These are phyloP conservation scores for Chamaenerion angustifolium DNA, from an alignment of 345 rosid species.

Conservation along the genomic window DNA sequence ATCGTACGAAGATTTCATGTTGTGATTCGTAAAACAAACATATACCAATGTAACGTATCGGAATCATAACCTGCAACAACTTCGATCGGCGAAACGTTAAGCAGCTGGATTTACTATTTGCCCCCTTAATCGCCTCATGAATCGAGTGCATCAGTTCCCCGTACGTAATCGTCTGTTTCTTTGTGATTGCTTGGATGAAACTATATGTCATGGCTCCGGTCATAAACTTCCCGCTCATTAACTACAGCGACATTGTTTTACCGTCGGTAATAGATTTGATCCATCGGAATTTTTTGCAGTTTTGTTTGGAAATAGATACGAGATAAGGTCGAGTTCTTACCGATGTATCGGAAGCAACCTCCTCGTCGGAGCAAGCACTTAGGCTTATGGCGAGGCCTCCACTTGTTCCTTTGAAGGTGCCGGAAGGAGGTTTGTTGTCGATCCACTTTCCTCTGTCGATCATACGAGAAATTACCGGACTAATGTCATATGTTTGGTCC, in stretches of 20 bases:
- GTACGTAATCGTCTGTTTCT: conserved; percentile 15
- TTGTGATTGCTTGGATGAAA: conserved; percentile 12
- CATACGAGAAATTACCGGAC: not conserved
- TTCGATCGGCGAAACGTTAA: conserved; percentile 9
- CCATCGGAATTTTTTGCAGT: not conserved
- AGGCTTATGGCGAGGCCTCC: conserved; percentile 42
- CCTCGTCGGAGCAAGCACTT: conserved; percentile 37
- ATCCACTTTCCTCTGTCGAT: conserved; percentile 20
- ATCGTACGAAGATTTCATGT: not conserved
- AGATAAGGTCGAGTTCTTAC: conserved; percentile 10
- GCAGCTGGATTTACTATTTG: conserved; percentile 14
- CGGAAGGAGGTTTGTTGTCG: conserved; percentile 22
- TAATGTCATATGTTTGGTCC: too few relatives aligned
- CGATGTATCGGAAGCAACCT: conserved; percentile 30
- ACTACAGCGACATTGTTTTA: conserved; percentile 10
- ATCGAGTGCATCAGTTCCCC: conserved; percentile 18
- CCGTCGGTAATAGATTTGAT: not conserved
- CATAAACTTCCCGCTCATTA: conserved; percentile 20
- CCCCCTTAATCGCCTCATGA: conserved; percentile 13
- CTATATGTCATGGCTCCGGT: conserved; percentile 33
- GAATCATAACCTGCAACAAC: conserved; percentile 21
- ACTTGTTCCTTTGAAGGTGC: conserved; percentile 23
- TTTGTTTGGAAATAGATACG: not conserved
- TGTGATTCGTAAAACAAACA: not conserved
- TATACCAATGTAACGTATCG: too few relatives aligned